Evolutionary conservation across 805 yeast species (phyloP), one percentile per base, ranked within the genome.

Genomic region (Nakazawaea ishiwadae): DNA sequence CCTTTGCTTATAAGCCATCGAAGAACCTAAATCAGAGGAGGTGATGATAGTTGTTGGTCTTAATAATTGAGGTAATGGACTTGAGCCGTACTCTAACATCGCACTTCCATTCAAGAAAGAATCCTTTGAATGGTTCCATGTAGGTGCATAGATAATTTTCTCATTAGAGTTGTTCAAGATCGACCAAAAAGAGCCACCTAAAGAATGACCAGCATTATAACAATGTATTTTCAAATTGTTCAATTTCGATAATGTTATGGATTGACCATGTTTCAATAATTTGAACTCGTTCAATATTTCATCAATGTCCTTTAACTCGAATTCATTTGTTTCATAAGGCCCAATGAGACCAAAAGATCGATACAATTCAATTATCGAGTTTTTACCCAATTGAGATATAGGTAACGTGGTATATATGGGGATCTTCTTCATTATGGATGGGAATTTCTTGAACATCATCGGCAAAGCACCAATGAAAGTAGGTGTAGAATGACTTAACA

Each of bases 41-140:
- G 95, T 84, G 26, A 91, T 78, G 40, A 93, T 65, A 1, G 93
- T 85, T 1, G 95, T 81, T 2, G 98, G 96, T 55, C 95, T 70
- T 47, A 75, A 53, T 21, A 90, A 65, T 31, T 75, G 73, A 1
- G 85, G 70, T n/a, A 79, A 63, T 1, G 88, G 79, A n/a, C 31
- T 30, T 31, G 69, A 76, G 9, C 89, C 88, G 21, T 36, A 36
- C 26, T 42, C 44, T 11, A 37, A 20, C 15, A 85, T 59, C 17
- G 71, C 70, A 4, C 93, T 84, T 21, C 89, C 81, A 47, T 82
- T 84, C 39, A 93, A 63, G 51, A 89, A 89, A 0, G 86, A 74
- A 55, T 91, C 98, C 49, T 79, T 80, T 1, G 97, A 81, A 56
- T 93, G 98, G 58, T 90, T 91, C 98, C 98, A 93, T 34, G 84